A percentile compares a stretch with the other conserved stretches of the same genome.
Conservation (phyloP, 768 basidiomycete genomes). For the Fibroporia radiculosa region DNA sequence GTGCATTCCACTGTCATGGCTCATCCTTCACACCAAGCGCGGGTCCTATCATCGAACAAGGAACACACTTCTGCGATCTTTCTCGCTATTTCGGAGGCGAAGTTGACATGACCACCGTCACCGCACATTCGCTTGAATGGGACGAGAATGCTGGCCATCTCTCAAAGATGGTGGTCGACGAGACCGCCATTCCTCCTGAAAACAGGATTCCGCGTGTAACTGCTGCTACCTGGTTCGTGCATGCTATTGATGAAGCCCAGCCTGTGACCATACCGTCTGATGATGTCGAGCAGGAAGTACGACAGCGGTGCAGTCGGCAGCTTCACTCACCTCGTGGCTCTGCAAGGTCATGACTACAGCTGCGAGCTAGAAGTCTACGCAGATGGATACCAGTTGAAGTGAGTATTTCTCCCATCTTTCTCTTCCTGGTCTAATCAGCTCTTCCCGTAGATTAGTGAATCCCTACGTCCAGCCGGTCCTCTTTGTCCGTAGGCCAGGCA, state of each 20-base stretch:
- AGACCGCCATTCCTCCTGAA: constrained; percentile 73
- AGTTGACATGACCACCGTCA: constrained; percentile 74
- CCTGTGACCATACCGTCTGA: background rate
- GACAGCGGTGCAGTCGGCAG: constrained; percentile 89
- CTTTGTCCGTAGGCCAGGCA: constrained; percentile 77
- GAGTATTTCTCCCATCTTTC: constrained; percentile 1
- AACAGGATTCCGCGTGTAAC: constrained; percentile 94
- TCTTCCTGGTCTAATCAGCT: constrained; percentile 5
- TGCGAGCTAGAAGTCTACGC: constrained; percentile 93
- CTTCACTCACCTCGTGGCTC: constrained; percentile 82
- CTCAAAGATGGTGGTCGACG: constrained; percentile 76
- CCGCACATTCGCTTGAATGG: constrained; percentile 88
- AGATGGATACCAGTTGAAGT: constrained; percentile 88
- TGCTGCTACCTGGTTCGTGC: constrained; percentile 72
- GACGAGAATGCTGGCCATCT: constrained; percentile 83
- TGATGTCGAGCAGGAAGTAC: constrained; percentile 64
- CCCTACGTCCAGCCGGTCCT: constrained; percentile 91
- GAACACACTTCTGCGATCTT: constrained; percentile 95
- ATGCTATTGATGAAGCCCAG: background rate
- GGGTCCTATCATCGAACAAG: constrained; percentile 84
- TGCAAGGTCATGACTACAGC: constrained; percentile 90
- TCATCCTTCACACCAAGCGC: constrained; percentile 33
- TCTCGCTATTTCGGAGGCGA: constrained; percentile 97
- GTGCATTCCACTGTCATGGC: constrained; percentile 5
- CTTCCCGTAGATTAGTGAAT: constrained; percentile 61